Percentiles rank a stretch among this genome's conserved stretches.
Conservation (phyloP, 441 rosid genomes). For the Melastoma candidum region DNA sequence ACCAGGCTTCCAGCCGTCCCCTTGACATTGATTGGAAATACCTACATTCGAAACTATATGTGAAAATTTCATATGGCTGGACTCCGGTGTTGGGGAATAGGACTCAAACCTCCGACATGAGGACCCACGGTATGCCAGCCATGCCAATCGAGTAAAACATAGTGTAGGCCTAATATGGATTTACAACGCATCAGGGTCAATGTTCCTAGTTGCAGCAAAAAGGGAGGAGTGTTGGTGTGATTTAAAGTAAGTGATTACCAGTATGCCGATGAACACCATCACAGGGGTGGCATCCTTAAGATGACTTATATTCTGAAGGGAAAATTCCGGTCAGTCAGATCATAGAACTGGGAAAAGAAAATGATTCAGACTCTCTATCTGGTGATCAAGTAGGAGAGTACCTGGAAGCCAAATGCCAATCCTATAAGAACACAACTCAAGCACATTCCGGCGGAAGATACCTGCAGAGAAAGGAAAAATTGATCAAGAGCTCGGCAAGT, state of each 20-base stretch:
- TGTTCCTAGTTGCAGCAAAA: not conserved
- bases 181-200: not conserved
- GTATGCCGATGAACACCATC: too few relatives aligned
- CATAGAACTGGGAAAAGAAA: not conserved
- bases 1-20: constrained; percentile 38
- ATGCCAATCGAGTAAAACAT: constrained; percentile 9
- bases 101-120: constrained; percentile 16
- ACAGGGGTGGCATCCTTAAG: too few relatives aligned
- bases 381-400: not conserved
- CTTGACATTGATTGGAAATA: constrained; percentile 42
- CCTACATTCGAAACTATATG: constrained; percentile 17
- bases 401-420: constrained; percentile 13
- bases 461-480: constrained; percentile 4
- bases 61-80: too few relatives aligned
- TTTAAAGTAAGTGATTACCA: too few relatives aligned
- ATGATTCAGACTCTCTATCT: not conserved
- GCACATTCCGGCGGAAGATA: constrained; percentile 14
- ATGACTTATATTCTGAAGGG: too few relatives aligned
- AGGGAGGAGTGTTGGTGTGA: too few relatives aligned
- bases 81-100: too few relatives aligned
- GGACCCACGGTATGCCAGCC: constrained; percentile 16
- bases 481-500: too few relatives aligned
- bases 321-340: too few relatives aligned
- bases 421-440: constrained; percentile 11
- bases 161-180: constrained; percentile 5